phyloP scores from a whole-genome alignment of 352 stramenopile species.

The Globisporangium carolinianum region DNA sequence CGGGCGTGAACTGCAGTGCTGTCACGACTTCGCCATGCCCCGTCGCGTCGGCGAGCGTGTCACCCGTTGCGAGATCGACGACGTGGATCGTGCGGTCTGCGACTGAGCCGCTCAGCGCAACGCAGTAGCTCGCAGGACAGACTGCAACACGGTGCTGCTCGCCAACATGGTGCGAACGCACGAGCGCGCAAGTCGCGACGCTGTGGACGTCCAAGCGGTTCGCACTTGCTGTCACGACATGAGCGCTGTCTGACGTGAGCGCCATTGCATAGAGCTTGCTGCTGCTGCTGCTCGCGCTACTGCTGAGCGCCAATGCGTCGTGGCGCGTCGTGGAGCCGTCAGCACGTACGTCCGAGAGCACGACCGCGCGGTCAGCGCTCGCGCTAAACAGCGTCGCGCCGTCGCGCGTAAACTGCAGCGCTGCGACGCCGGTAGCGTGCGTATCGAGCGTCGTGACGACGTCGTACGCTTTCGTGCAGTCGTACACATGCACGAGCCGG shows the following conservation, averaged over 20 bases:
- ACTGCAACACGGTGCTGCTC: constrained; percentile 69
- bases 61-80: constrained; percentile 71
- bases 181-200: constrained; percentile 49
- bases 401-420: constrained; percentile 63
- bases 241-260: constrained; percentile 64
- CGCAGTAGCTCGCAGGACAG: constrained; percentile 57
- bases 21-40: constrained; percentile 85
- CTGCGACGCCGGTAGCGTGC: constrained; percentile 65
- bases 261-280: constrained; percentile 77
- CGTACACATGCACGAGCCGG: constrained; percentile 75
- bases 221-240: constrained; percentile 61
- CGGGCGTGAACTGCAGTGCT: constrained; percentile 72
- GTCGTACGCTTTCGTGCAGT: constrained; percentile 30
- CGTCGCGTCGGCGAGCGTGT: constrained; percentile 66
- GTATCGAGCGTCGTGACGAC: constrained; percentile 60
- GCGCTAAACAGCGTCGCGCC: constrained; percentile 59
- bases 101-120: constrained; percentile 74
- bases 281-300: constrained; percentile 14
- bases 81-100: constrained; percentile 86
- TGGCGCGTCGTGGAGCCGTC: constrained; percentile 33
- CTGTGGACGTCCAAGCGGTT: constrained; percentile 77
- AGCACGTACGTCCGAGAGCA: constrained; percentile 36
- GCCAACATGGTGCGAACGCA: constrained; percentile 53
- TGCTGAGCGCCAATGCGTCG: constrained; percentile 30
- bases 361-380: constrained; percentile 67